Evolutionary conservation across 2,329 filamentous ascomycete species (phyloP), one percentile per base, ranked within the genome.

Genomic region (Aphanoascus verrucosus): DNA sequence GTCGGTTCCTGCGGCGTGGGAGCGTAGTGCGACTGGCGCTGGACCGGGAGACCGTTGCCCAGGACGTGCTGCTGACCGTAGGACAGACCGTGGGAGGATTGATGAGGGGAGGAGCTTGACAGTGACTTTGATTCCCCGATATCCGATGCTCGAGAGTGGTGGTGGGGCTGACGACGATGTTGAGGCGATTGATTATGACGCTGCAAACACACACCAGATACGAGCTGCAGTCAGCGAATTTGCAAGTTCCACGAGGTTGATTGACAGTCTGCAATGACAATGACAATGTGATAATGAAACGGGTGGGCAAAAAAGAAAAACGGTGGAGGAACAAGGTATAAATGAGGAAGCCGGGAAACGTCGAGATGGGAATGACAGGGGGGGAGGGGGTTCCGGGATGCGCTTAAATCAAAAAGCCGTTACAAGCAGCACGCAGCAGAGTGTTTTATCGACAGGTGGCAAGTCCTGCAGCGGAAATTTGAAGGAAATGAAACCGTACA

Each of bases 21-120:
- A 59, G 84, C 81, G 71, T 93, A 93, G n/a, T 74, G 72, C 55
- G 76, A 74, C 49, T 73, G 75, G 58, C 78, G 76, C 57, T 77
- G 75, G 53, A 74, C 68, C 49, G 73, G 67, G 32, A 74, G 65
- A 58, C 74, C 72, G 62, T 65, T 70, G 19, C 61, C 63, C 53
- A 69, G 38, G 12, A 62, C 51, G 32, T 67, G 62, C 12, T 64
- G 49, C 14, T 62, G 56, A 31, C 65, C 56, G 56, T 69, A 70
- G 49, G 69, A 60, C 34, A 62, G 56, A 17, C 28, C 41, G 23
- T 56, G 53, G 48, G 63, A 80, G 74, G 62, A 80, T 78, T 45
- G 40, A 23, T 38, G 52, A 8, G 46, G 52, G n/a, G 45, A 50
- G n/a, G 49, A 52, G 34, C 9, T 37, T 8, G 49, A 3, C 23